These are phyloP conservation scores for Emergomyces orientalis DNA, from an alignment of 2,329 filamentous ascomycete species.

Conservation along the genomic window DNA sequence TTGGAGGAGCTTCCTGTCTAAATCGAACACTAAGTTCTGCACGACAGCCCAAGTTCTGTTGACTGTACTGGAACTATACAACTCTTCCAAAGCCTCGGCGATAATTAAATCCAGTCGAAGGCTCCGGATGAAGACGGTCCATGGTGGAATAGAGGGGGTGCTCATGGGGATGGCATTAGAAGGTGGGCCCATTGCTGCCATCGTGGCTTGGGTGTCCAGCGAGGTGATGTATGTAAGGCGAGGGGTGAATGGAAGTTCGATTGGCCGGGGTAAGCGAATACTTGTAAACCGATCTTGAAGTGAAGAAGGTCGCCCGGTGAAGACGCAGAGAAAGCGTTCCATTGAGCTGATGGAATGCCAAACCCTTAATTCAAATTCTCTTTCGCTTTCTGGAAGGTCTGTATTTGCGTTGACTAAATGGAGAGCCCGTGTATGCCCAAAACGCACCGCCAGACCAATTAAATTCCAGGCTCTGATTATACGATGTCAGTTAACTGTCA, in stretches of 20 bases:
- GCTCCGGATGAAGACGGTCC: constrained; percentile 11
- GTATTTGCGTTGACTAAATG: constrained; percentile 29
- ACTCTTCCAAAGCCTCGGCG: constrained; percentile 21
- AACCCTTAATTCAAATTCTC: constrained; percentile 27
- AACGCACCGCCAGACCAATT: constrained; percentile 29
- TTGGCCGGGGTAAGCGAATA: constrained; percentile 23
- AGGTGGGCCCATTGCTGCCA: constrained; percentile 3
- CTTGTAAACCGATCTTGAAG: constrained; percentile 24
- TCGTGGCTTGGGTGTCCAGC: background rate
- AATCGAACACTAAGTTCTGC: constrained; percentile 23
- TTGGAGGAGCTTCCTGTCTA: constrained; percentile 24
- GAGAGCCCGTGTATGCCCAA: constrained; percentile 28
- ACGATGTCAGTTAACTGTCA: background rate
- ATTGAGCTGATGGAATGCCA: constrained; percentile 35
- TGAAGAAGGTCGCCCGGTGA: constrained; percentile 31
- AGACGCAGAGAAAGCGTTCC: constrained; percentile 27
- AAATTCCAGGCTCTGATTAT: constrained; percentile 29
- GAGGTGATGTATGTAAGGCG: background rate
- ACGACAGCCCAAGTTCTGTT: constrained; percentile 28
- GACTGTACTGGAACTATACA: constrained; percentile 26
- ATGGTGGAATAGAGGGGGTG: background rate
- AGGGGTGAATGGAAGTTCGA: constrained; percentile 17
- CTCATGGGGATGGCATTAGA: background rate
- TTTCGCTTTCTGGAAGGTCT: constrained; percentile 19
- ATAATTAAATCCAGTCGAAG: constrained; percentile 20